phyloP scores from a whole-genome alignment of 1,284 basidiomycete species.

The Cryptococcus depauperatus region DNA sequence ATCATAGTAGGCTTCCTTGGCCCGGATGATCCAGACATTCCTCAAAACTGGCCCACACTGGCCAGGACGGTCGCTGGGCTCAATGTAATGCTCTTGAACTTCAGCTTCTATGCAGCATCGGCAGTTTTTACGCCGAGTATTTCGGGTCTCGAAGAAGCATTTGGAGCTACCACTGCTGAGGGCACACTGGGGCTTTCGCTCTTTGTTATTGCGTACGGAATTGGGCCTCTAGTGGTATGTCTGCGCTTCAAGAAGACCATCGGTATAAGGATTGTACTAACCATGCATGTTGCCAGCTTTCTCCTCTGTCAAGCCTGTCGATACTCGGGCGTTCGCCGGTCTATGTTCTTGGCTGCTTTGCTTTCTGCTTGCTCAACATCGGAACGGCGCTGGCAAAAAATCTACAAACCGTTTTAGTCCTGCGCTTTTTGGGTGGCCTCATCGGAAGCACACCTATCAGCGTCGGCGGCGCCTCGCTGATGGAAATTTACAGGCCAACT shows the following conservation, averaged over 20 bases:
- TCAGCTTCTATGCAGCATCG: neutral
- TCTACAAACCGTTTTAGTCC: neutral
- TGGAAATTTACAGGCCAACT: neutral
- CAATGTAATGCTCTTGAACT: neutral
- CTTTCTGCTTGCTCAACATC: neutral
- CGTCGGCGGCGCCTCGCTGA: neutral
- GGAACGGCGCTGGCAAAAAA: neutral
- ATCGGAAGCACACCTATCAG: neutral
- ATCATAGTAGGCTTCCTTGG: neutral
- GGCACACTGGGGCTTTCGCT: constrained; percentile 13
- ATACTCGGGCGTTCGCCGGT: neutral
- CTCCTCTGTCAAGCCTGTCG: neutral
- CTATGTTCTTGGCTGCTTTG: neutral
- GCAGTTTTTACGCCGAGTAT: neutral
- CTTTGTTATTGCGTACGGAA: constrained; percentile 18
- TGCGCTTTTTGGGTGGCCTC: neutral
- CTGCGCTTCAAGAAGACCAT: neutral
- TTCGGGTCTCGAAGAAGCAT: neutral
- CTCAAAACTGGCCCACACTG: neutral
- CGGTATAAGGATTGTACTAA: no score
- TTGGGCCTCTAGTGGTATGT: constrained; percentile 14
- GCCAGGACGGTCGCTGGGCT: neutral
- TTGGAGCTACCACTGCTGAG: neutral
- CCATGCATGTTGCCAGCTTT: neutral
- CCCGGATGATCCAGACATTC: neutral